Evolutionary conservation across 208 protist species (phyloP).

Genomic region (Leishmania tarentolae): DNA sequence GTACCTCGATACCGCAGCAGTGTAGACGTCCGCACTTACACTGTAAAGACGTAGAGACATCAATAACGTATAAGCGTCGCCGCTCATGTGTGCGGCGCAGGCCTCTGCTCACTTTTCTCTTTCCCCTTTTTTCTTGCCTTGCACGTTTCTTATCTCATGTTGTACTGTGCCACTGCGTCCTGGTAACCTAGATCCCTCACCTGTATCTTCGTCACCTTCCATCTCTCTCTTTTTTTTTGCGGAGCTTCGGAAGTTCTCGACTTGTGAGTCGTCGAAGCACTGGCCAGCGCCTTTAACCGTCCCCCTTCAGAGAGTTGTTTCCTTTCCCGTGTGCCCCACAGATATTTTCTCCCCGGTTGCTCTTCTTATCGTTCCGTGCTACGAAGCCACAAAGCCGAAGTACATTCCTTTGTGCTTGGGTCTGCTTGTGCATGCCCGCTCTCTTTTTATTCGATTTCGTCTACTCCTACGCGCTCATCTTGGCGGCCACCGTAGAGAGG

Average conservation of each 20-base stretch:
- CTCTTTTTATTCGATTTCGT: background rate
- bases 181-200: background rate
- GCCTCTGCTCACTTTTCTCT: conserved; percentile 8
- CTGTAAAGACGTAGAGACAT: background rate
- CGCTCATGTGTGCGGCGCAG: conserved; percentile 2
- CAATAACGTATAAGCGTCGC: background rate
- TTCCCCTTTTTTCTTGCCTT: background rate
- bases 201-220: background rate
- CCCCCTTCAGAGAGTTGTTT: background rate
- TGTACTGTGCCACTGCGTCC: background rate
- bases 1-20: background rate
- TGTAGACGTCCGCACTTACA: background rate
- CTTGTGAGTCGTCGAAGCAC: background rate
- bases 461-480: background rate
- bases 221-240: background rate
- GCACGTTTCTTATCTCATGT: background rate
- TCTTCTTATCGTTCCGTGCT: background rate
- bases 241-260: background rate
- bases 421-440: background rate
- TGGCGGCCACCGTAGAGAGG: background rate
- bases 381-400: background rate
- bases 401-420: background rate
- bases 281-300: background rate
- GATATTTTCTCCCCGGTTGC: too few relatives aligned
- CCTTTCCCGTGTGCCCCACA: background rate